phyloP scores from a whole-genome alignment of 495 filamentous ascomycete species.

The Letharia lupina region DNA sequence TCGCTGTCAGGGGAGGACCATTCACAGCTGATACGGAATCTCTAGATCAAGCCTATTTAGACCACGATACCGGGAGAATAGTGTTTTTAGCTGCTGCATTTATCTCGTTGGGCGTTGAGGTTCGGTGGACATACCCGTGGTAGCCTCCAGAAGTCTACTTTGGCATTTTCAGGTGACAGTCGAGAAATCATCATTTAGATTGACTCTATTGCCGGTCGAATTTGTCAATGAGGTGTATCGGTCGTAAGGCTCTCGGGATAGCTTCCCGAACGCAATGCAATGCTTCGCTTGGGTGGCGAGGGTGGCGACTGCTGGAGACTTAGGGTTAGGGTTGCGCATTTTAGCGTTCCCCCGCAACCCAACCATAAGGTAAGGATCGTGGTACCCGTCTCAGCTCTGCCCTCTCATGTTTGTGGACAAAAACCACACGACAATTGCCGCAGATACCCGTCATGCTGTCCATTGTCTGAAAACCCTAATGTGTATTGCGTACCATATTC shows the following conservation, averaged over 20 bases:
- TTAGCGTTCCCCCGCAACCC: slow-evolving; percentile 10
- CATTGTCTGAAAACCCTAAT: slow-evolving; percentile 11
- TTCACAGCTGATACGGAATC: slow-evolving; percentile 1
- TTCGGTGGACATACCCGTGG: not conserved
- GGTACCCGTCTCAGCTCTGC: not conserved
- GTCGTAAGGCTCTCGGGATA: too few species aligned
- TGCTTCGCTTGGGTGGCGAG: not conserved
- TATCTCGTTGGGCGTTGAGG: not conserved
- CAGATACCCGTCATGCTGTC: not conserved
- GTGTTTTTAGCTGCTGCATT: not conserved
- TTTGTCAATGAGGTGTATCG: not conserved
- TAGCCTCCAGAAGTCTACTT: not conserved
- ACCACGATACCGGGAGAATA: not conserved
- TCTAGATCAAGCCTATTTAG: slow-evolving; percentile 75
- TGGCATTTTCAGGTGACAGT: not conserved
- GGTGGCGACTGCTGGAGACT: not conserved
- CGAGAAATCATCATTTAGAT: not conserved
- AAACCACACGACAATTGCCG: not conserved
- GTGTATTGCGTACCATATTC: not conserved
- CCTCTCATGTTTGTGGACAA: not conserved
- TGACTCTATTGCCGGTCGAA: not conserved
- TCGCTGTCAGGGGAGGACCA: not conserved
- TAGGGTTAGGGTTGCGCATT: not conserved
- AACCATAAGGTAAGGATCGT: not conserved
- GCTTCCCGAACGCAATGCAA: not conserved